A percentile compares a stretch with the other conserved stretches of the same genome.
These are phyloP conservation scores for Aspergillus sp. DNA, from an alignment of 2,329 filamentous ascomycete species.

Conservation along the genomic window DNA sequence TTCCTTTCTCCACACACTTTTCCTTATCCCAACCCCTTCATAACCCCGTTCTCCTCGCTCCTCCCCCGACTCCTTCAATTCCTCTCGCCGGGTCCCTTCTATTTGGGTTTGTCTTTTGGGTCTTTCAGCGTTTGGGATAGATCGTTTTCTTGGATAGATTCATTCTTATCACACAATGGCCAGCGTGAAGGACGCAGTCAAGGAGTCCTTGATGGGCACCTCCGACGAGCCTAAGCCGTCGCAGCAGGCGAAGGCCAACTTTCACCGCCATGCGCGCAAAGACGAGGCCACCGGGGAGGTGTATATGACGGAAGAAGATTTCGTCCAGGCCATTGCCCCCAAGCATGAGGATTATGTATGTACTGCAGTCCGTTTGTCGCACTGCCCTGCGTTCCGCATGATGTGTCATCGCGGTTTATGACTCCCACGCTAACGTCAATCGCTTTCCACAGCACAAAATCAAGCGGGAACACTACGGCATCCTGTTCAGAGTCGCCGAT, in stretches of 20 bases:
- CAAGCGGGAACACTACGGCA: slow-evolving; percentile 88
- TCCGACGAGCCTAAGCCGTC: slow-evolving; percentile 63
- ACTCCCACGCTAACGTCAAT: slow-evolving; percentile 18
- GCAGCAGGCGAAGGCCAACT: slow-evolving; percentile 71
- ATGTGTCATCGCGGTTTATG: slow-evolving; percentile 15
- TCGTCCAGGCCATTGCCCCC: slow-evolving; percentile 87
- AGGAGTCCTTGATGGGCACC: slow-evolving; percentile 73
- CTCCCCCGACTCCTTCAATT: neutral
- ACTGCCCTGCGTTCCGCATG: slow-evolving; percentile 4
- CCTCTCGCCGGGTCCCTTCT: slow-evolving; percentile 11
- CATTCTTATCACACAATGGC: slow-evolving; percentile 37
- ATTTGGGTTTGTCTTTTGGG: slow-evolving; percentile 1
- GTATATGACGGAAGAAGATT: slow-evolving; percentile 80
- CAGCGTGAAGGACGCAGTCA: slow-evolving; percentile 68
- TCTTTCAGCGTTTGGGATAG: slow-evolving; percentile 8
- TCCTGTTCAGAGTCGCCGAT: slow-evolving; percentile 91
- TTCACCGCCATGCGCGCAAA: slow-evolving; percentile 72
- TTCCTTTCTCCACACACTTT: slow-evolving; percentile 21
- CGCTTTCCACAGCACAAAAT: slow-evolving; percentile 78
- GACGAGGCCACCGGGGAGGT: slow-evolving; percentile 74
- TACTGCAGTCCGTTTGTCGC: slow-evolving; percentile 21
- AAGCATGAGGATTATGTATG: slow-evolving; percentile 86
- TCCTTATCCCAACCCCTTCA: slow-evolving; percentile 22
- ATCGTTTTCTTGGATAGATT: slow-evolving; percentile 3
- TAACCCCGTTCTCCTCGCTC: slow-evolving; percentile 9